Evolutionary conservation across 176 grass and related monocot genomes (phyloP), one percentile per base, ranked within the genome.

Genomic region (Zoysia pacifica): DNA sequence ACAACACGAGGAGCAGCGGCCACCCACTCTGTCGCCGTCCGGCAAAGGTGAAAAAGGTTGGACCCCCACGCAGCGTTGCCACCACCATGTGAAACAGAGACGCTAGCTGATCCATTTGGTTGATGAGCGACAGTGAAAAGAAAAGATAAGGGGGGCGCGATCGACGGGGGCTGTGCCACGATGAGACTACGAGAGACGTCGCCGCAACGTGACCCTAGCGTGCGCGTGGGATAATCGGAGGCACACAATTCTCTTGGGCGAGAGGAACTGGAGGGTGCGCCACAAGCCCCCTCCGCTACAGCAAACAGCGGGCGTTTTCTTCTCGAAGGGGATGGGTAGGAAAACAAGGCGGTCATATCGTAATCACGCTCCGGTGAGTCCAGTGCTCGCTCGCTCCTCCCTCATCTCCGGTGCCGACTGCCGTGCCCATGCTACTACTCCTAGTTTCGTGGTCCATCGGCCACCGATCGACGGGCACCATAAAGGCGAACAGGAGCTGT

Each of bases 401-500:
- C 44, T 35, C 60, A 9, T 59, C 35, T 0, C 11, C 28, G 28
- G 28, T 28, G 28, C 28, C 28, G 28, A 28, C 28, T 28, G 4
- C 19, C 19, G 13, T 19, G 41, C 60, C 41, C 49, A 41, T 7
- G n/a, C 37, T 6, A 73, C 11, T 5, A 70, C 3, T 13, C 14
- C 1, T 8, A 38, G 11, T 52, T 54, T 13, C 19, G 71, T 75
- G 72, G 62, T 68, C 50, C 48, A 48, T 9, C 39, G 46, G 0
- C 15, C 65, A 15, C 45, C 74, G 38, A 65, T 6, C 55, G 50
- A 58, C 5, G 28, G 50, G 86, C 75, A 48, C 75, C 62, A 39
- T 84, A 16, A 88, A 87, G 62, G 73, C 12, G 7, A 54, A 75
- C 66, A 55, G 74, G 28, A 62, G 45, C 68, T 44, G 62, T 52